phyloP scores from a whole-genome alignment of 352 stramenopile species.

The Phytophthora pisi region DNA sequence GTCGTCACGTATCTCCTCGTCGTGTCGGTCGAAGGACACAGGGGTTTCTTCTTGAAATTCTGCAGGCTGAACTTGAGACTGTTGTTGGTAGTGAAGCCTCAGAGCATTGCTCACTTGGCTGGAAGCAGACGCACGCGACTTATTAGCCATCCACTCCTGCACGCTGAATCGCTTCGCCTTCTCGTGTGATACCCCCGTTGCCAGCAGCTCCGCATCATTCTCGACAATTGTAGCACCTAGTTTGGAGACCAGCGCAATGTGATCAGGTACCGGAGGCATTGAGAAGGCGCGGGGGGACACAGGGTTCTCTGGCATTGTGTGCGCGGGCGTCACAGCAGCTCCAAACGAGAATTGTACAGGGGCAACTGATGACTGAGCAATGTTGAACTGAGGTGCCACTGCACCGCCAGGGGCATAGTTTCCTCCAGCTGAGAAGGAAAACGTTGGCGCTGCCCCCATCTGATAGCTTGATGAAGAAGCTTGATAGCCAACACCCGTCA shows the following conservation, averaged over 20 bases:
- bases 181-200: slow-evolving; percentile 72
- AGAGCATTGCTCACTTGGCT: slow-evolving; percentile 34
- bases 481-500: slow-evolving; percentile 12
- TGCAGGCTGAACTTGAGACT: slow-evolving; percentile 10
- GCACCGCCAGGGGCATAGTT: neutral
- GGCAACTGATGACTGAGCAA: slow-evolving; percentile 5
- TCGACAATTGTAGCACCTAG: slow-evolving; percentile 35
- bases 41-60: slow-evolving; percentile 2
- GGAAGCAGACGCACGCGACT: slow-evolving; percentile 42
- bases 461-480: neutral
- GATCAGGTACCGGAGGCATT: slow-evolving; percentile 20
- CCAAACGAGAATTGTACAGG: slow-evolving; percentile 31
- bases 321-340: slow-evolving; percentile 5
- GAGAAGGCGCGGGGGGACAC: slow-evolving; percentile 12
- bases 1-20: slow-evolving; percentile 9
- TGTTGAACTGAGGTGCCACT: neutral
- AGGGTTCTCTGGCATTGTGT: slow-evolving; percentile 2
- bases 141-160: slow-evolving; percentile 78
- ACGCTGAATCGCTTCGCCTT: slow-evolving; percentile 68
- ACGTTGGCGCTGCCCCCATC: slow-evolving; percentile 1
- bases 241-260: slow-evolving; percentile 14
- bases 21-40: slow-evolving; percentile 4
- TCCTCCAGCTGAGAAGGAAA: slow-evolving; percentile 26
- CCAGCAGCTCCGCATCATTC: slow-evolving; percentile 55
- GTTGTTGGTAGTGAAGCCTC: slow-evolving; percentile 29